Evolutionary conservation across 352 stramenopile genomes (phyloP).

Genomic region (Pythium dissimile): DNA sequence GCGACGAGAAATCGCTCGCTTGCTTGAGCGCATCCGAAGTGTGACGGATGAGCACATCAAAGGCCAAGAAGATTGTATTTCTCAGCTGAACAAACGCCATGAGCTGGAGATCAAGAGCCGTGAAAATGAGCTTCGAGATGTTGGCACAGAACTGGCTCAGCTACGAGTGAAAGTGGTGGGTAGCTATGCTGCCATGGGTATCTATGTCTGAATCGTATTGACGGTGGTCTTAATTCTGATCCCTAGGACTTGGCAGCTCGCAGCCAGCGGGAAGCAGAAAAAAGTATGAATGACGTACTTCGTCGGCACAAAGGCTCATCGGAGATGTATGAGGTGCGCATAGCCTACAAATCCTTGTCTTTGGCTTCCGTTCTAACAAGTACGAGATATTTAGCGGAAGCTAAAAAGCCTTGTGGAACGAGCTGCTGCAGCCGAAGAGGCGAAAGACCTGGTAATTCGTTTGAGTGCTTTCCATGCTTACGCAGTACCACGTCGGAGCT

Average conservation of each 20-base stretch:
- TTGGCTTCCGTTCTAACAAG: too few relatives aligned
- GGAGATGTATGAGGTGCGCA: slow-evolving; percentile 46
- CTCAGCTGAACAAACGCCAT: slow-evolving; percentile 29
- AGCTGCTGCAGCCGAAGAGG: slow-evolving; percentile 49
- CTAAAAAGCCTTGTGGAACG: slow-evolving; percentile 43
- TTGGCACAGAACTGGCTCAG: slow-evolving; percentile 47
- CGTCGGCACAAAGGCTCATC: slow-evolving; percentile 35
- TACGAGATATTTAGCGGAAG: too few relatives aligned
- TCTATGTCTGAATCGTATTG: neutral
- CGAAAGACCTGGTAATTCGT: slow-evolving; percentile 47
- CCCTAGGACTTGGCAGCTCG: slow-evolving; percentile 36
- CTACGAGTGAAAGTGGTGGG: slow-evolving; percentile 48
- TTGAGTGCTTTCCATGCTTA: too few relatives aligned
- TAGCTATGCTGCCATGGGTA: neutral
- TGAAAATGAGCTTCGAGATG: slow-evolving; percentile 46
- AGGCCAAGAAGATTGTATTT: slow-evolving; percentile 35
- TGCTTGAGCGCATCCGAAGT: slow-evolving; percentile 51
- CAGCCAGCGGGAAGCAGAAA: slow-evolving; percentile 55
- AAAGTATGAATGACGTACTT: slow-evolving; percentile 35
- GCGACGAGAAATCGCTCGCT: slow-evolving; percentile 60
- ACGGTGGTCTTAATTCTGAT: neutral
- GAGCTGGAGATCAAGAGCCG: slow-evolving; percentile 39
- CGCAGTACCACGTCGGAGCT: too few relatives aligned
- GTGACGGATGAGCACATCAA: slow-evolving; percentile 53
- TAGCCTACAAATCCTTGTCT: too few relatives aligned